These are phyloP conservation scores for Tolypocladium capitatum DNA, from an alignment of 2,329 filamentous ascomycete species.

Conservation along the genomic window DNA sequence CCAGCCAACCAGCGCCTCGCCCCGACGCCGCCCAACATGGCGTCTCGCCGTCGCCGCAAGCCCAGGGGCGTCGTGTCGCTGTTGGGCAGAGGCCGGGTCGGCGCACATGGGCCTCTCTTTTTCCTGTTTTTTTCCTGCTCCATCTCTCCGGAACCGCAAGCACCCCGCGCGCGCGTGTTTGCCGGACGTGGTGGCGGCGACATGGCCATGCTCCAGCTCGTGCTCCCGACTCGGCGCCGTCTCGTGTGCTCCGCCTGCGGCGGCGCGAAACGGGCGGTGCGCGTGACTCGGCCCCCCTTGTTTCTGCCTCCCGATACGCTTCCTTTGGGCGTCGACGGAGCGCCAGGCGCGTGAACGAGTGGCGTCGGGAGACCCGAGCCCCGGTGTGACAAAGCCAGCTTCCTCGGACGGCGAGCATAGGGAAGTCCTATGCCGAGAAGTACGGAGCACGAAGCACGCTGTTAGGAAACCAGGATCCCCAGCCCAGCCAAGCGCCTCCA, in stretches of 20 bases:
- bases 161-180: too few species aligned
- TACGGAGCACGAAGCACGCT: too few species aligned
- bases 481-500: too few species aligned
- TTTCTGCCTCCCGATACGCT: background rate
- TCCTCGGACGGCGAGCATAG: too few species aligned
- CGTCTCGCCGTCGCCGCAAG: conserved; percentile 6
- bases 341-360: background rate
- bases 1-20: conserved; percentile 5
- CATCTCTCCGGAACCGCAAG: too few species aligned
- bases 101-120: background rate
- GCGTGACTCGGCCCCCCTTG: background rate
- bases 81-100: background rate
- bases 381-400: too few species aligned
- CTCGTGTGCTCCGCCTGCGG: too few species aligned
- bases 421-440: too few species aligned
- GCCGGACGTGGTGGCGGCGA: background rate
- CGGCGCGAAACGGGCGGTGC: background rate
- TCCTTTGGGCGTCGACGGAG: background rate
- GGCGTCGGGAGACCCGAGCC: background rate
- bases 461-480: too few species aligned
- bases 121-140: background rate
- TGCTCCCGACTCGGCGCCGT: background rate
- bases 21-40: conserved; percentile 4
- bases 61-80: too few species aligned
- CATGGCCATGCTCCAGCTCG: background rate